Percentiles rank a stretch among this genome's conserved stretches.
Evolutionary conservation across 202 grass and related monocot species (phyloP).

Genomic region (Bolboschoenoplectus hybrid): DNA sequence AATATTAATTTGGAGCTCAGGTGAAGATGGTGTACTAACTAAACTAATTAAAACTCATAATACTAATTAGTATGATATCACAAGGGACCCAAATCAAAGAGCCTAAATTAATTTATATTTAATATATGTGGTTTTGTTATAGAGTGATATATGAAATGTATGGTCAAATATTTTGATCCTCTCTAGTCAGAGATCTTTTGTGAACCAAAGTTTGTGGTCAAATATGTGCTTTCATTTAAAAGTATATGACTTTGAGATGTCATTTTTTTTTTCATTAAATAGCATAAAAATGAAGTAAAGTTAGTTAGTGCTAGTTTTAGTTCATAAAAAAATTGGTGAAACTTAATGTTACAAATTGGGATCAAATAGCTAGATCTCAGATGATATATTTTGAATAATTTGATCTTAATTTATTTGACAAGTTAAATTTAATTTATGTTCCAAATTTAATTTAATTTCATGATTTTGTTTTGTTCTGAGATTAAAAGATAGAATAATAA

Average conservation of each 20-base stretch:
- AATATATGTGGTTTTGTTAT: not conserved
- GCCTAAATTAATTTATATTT: not conserved
- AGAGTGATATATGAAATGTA: not conserved
- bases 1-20: not conserved
- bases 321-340: too few relatives aligned
- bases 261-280: not conserved
- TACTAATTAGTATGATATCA: not conserved
- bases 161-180: not conserved
- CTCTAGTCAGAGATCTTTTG: not conserved
- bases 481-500: not conserved
- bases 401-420: not conserved
- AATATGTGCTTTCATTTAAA: not conserved
- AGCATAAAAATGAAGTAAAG: too few relatives aligned
- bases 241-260: not conserved
- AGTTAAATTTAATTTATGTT: not conserved
- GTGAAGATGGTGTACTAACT: conserved; percentile 20
- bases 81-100: not conserved
- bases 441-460: not conserved
- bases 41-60: not conserved
- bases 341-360: too few relatives aligned
- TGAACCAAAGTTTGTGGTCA: not conserved
- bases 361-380: not conserved
- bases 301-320: too few relatives aligned
- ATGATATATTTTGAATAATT: not conserved
- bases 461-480: not conserved